Conservation (phyloP, 805 yeast genomes). For the Yarrowia sp. region DNA sequence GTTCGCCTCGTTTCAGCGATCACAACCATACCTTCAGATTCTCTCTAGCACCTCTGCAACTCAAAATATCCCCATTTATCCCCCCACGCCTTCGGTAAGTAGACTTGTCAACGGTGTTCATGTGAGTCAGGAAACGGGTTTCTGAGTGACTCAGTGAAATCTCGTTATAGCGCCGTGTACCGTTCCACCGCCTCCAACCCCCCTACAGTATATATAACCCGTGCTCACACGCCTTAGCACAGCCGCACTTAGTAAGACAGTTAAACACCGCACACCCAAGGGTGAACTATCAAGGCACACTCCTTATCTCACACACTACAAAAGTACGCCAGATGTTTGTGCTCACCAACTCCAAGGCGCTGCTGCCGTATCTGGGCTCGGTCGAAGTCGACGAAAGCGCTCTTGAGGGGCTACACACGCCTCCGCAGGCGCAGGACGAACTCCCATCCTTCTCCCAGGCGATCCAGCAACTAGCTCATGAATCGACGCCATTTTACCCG, state of each 20-base stretch:
- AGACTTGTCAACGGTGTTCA: background rate
- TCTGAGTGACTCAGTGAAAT: background rate
- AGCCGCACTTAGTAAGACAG: constrained; percentile 9
- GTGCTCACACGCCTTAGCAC: background rate
- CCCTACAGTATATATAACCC: no score
- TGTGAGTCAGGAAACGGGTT: background rate
- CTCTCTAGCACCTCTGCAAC: background rate
- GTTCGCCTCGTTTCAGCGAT: background rate
- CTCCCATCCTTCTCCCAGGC: constrained; percentile 25
- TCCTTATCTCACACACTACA: background rate
- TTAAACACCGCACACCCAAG: background rate
- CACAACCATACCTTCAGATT: background rate
- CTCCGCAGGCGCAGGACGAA: background rate
- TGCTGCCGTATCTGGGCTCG: constrained; percentile 18
- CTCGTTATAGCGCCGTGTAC: background rate
- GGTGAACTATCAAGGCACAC: background rate
- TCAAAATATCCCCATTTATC: no score
- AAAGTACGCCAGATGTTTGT: background rate
- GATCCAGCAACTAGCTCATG: constrained; percentile 20
- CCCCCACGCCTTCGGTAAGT: no score
- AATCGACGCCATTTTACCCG: constrained; percentile 12
- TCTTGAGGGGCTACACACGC: background rate
- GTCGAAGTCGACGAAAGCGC: background rate
- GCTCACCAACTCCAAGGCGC: constrained; percentile 7
- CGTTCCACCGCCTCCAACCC: no score